Evolutionary conservation across 2,329 filamentous ascomycete genomes (phyloP), one percentile per base, ranked within the genome.

Genomic region (Pestalotiopsis sp.): DNA sequence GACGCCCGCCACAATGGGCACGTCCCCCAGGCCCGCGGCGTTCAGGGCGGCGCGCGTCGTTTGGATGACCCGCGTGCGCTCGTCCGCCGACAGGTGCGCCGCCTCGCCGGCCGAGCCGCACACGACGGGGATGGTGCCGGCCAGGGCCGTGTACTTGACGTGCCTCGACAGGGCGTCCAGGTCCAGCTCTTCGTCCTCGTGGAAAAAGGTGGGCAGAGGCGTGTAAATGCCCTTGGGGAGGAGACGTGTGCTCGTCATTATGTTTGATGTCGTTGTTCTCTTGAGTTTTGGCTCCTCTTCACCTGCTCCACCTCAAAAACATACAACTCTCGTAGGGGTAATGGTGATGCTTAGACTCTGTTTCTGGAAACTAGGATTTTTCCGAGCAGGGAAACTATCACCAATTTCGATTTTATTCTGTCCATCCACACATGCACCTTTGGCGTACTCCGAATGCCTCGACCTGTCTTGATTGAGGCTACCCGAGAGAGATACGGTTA

Each of bases 61-160:
- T 62, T 80, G 80, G 17, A 87, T 92, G 72, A 93, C 83, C 66
- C 84, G 80, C 63, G 86, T 85, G 65, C 91, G 85, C 78, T 93
- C 91, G 11, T 85, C 83, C 70, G 87, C 87, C 63, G 87, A 86
- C 9, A 93, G 83, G 75, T 93, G 90, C 2, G 91, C 90, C 0
- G 91, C 91, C 80, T 93, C 91, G 72, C 91, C 91, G 76, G 93
- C 93, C 74, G 89, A 91, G 31, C 91, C 90, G 77, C 92, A 90
- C 3, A 88, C 89, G 25, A 91, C 88, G 65, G 93, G 82, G 58
- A 91, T 91, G 23, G 89, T 84, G 52, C 90, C 90, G n/a, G 89
- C 85, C 68, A 85, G 78, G 62, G 87, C 89, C 3, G 93, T 85
- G 65, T 88, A 86, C 20, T 87, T 80, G 41, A 88, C 88, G 69